Evolutionary conservation across 1,139 yeast species (phyloP).

Genomic region (Diutina scorzettiae): DNA sequence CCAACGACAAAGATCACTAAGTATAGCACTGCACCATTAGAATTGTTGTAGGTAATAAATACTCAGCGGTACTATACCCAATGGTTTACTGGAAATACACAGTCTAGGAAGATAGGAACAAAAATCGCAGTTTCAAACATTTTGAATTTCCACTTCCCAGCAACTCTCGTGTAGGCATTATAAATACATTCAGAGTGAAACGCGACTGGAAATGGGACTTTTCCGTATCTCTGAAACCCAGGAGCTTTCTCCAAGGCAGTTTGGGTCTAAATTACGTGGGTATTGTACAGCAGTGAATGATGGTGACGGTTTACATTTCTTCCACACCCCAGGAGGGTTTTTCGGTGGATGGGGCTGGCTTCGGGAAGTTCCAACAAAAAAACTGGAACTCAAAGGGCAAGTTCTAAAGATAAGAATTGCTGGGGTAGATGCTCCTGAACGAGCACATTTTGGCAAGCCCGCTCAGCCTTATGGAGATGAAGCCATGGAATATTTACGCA

Average conservation of each 20-base stretch:
- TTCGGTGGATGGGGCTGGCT: conserved; percentile 93
- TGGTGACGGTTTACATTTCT: conserved; percentile 89
- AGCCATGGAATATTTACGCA: conserved; percentile 65
- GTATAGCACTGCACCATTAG: no score
- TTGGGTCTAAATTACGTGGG: conserved; percentile 40
- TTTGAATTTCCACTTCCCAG: no score
- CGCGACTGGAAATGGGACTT: neutral
- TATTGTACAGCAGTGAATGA: conserved; percentile 89
- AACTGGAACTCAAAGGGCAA: conserved; percentile 40
- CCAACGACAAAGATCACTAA: no score
- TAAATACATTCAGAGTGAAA: no score
- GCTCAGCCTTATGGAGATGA: conserved; percentile 85
- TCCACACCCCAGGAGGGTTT: conserved; percentile 87
- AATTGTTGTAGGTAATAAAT: no score
- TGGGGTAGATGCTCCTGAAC: conserved; percentile 98
- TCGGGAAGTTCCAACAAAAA: conserved; percentile 33
- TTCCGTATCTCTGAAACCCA: neutral
- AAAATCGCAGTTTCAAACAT: no score
- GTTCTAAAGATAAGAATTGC: conserved; percentile 63
- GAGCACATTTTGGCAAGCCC: conserved; percentile 89
- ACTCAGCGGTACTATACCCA: no score
- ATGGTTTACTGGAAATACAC: no score
- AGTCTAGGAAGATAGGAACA: no score
- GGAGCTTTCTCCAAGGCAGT: neutral
- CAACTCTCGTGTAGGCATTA: no score